A percentile compares a stretch with the other conserved stretches of the same genome.
Evolutionary conservation across 768 basidiomycete species (phyloP).

Genomic region (Boletus patriciae): DNA sequence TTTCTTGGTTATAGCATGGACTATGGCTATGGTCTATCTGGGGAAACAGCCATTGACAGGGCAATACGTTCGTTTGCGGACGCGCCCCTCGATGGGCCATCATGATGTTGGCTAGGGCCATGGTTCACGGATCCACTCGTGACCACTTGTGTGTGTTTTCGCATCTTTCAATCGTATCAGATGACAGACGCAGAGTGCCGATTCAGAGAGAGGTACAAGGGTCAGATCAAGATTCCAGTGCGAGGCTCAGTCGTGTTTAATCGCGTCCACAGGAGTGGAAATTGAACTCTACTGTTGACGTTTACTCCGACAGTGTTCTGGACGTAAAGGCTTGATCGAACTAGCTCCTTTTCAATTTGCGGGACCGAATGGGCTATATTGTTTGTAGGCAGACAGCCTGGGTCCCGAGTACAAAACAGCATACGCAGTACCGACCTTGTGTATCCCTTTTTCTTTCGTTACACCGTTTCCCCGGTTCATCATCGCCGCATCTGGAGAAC

Average conservation of each 20-base stretch:
- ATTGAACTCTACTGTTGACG: background rate
- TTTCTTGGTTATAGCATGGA: background rate
- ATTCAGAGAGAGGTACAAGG: no score
- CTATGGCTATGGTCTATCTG: no score
- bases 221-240: background rate
- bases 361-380: background rate
- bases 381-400: no score
- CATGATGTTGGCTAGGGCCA: no score
- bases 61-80: background rate
- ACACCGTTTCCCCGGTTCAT: background rate
- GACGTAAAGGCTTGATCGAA: background rate
- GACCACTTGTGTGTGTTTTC: background rate
- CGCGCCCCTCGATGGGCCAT: background rate
- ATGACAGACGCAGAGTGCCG: background rate
- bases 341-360: background rate
- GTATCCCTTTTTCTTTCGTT: background rate
- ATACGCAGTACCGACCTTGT: background rate
- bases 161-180: background rate
- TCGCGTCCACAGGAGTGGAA: background rate
- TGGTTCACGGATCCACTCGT: background rate
- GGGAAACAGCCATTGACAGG: background rate
- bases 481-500: background rate
- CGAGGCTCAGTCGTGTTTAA: no score
- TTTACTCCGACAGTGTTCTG: background rate
- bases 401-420: background rate